phyloP scores from a whole-genome alignment of 495 filamentous ascomycete genomes.

The Xeromyces bisporus region DNA sequence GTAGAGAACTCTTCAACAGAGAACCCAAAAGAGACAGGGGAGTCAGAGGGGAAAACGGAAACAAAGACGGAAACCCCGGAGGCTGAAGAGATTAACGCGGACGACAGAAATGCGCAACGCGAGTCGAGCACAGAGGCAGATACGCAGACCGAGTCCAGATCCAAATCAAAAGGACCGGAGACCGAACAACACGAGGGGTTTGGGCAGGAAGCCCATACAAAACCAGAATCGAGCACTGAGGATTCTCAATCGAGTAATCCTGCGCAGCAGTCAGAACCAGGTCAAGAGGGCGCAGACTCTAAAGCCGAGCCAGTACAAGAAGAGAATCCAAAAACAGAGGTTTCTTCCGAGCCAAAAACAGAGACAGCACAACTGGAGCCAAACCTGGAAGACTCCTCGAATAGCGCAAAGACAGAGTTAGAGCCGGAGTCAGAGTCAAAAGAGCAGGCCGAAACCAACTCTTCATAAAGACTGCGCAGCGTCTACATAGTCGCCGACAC shows the following conservation, averaged over 20 bases:
- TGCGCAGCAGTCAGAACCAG: too few species aligned
- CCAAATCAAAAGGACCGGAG: too few species aligned
- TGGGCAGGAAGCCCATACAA: constrained; percentile 5
- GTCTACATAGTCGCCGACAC: too few species aligned
- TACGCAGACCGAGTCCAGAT: constrained; percentile 3
- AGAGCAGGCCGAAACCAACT: too few species aligned
- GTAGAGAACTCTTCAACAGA: constrained; percentile 1
- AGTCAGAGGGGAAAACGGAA: constrained; percentile 1
- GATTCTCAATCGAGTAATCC: too few species aligned
- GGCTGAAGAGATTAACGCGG: background rate
- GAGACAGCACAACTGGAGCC: too few species aligned
- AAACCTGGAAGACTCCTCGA: too few species aligned
- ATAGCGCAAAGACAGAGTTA: too few species aligned
- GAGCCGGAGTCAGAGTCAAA: too few species aligned
- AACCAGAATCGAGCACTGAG: background rate
- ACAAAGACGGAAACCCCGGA: background rate
- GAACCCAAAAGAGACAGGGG: background rate
- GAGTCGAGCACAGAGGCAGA: background rate
- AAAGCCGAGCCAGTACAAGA: background rate
- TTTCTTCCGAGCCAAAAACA: background rate
- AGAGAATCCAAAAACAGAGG: background rate
- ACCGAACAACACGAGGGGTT: constrained; percentile 4
- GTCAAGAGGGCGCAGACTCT: background rate
- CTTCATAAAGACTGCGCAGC: too few species aligned
- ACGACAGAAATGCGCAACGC: background rate